These are phyloP conservation scores for Mycena epipterygia DNA, from an alignment of 768 basidiomycete genomes.

Conservation along the genomic window DNA sequence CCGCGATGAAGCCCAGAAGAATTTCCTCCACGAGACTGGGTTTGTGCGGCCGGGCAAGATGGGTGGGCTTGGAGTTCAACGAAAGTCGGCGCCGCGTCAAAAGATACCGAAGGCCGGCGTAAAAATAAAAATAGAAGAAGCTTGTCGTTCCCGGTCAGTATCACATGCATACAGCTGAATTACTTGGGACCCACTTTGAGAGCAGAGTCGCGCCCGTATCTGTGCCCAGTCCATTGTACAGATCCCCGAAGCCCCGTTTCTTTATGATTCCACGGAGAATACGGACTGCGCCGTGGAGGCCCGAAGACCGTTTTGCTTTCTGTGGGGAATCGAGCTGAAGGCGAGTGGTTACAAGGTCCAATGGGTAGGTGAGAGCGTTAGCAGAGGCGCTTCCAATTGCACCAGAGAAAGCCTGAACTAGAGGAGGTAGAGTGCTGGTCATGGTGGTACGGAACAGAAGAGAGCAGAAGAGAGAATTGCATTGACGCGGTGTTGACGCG, in stretches of 20 bases:
- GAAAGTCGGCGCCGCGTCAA: conserved; percentile 51
- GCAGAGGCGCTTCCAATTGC: conserved; percentile 68
- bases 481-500: too few species aligned
- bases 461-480: too few species aligned
- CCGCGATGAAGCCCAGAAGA: conserved; percentile 67
- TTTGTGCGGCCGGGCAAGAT: conserved; percentile 41
- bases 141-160: conserved; percentile 42
- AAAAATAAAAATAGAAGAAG: conserved; percentile 73
- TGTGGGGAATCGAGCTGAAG: conserved; percentile 56
- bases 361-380: conserved; percentile 67
- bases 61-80: conserved; percentile 13
- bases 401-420: conserved; percentile 71
- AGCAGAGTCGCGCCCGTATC: conserved; percentile 69
- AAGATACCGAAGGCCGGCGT: conserved; percentile 61
- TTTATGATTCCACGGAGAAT: conserved; percentile 55
- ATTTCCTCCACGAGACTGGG: conserved; percentile 63
- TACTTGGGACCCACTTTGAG: conserved; percentile 58
- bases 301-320: conserved; percentile 40
- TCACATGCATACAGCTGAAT: background rate
- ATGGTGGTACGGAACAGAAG: conserved; percentile 50
- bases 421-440: conserved; percentile 71
- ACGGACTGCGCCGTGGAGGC: conserved; percentile 47
- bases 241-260: conserved; percentile 56
- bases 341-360: conserved; percentile 70
- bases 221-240: conserved; percentile 65